Base-by-base conservation (phyloP, 768 basidiomycete genomes). In the Lyophyllum shimeji region DNA sequence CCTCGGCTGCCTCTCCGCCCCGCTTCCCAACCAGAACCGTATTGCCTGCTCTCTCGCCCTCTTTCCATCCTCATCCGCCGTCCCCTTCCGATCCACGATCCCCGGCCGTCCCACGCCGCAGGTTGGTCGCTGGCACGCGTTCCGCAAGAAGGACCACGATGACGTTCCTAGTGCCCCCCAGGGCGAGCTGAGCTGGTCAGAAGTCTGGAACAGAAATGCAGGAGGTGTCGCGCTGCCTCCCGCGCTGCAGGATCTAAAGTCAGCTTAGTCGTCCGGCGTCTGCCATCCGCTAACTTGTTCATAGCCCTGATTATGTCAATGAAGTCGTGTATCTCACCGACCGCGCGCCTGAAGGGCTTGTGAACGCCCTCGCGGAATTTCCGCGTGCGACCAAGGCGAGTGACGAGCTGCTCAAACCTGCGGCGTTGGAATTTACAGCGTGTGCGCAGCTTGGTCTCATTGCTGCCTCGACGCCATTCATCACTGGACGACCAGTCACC, bases 381-480 rank as follows among this genome's bases (percentile, higher is more conserved):
- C 74, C 79, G 0, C 50, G 60, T 17, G 75, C 83, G 5, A 72
- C 73, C 34, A 20, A 81, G 84, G 73, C 27, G 50, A 79, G 70
- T 12, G 34, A 47, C 13, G 20, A 20, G 24, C 17, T 9, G 34
- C 53, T 15, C 29, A 5, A 9, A 5, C 29, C 29, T 55, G n/a
- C 23, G 46, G 24, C 33, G 56, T 52, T 31, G 6, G 37, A 45
- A 21, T 40, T 18, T n/a, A 34, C 59, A 42, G 9, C 8, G 31
- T 6, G 46, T 43, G 29, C 55, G 29, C 63, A 90, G 83, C 69
- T 90, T 50, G 88, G 89, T 3, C 75, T 92, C 18, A 68, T 87
- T 20, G 86, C 85, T 0, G 76, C 89, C 0, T 86, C 89, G 2
- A 93, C 91, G 1, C 89, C 90, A 0, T 93, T 93, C 66, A 71